Evolutionary conservation across 2,329 filamentous ascomycete species (phyloP).

Genomic region (Simplicillium aogashimaense): DNA sequence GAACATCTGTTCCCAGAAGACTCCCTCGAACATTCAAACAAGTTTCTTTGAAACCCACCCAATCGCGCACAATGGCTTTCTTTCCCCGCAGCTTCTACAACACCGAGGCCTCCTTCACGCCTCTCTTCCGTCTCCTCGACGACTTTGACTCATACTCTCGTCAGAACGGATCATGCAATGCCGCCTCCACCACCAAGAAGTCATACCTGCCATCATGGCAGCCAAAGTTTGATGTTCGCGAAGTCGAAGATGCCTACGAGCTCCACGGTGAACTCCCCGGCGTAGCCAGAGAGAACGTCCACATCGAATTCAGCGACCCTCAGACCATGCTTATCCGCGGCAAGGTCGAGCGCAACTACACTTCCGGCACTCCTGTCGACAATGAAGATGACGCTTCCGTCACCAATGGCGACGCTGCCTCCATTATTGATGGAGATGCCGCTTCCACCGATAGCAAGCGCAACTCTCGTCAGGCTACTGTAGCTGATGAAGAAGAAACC

Average conservation of each 20-base stretch:
- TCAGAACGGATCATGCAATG: slow-evolving; percentile 17
- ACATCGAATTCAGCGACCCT: slow-evolving; percentile 69
- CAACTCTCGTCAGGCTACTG: slow-evolving; percentile 46
- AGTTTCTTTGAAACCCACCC: slow-evolving; percentile 9
- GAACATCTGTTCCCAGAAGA: slow-evolving; percentile 11
- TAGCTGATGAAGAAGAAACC: slow-evolving; percentile 48
- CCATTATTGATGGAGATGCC: slow-evolving; percentile 29
- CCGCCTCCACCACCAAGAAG: slow-evolving; percentile 12
- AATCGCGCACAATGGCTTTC: slow-evolving; percentile 44
- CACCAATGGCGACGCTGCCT: slow-evolving; percentile 16
- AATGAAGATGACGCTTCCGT: slow-evolving; percentile 34
- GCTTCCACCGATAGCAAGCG: slow-evolving; percentile 18
- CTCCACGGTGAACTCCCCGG: slow-evolving; percentile 74
- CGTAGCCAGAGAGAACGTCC: slow-evolving; percentile 61
- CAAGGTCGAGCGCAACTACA: slow-evolving; percentile 54
- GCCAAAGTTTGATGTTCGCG: slow-evolving; percentile 70
- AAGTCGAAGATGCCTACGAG: slow-evolving; percentile 59
- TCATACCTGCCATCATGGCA: slow-evolving; percentile 46
- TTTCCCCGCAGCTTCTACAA: slow-evolving; percentile 45
- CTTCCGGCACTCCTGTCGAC: slow-evolving; percentile 32
- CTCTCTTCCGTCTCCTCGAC: slow-evolving; percentile 55
- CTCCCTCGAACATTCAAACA: slow-evolving; percentile 17
- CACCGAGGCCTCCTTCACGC: slow-evolving; percentile 41
- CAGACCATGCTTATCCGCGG: slow-evolving; percentile 66
- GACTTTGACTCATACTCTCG: slow-evolving; percentile 50